A percentile compares a stretch with the other conserved stretches of the same genome.
Conservation (phyloP, 2,329 filamentous ascomycete genomes). For the Aspergillus tubingensis region DNA sequence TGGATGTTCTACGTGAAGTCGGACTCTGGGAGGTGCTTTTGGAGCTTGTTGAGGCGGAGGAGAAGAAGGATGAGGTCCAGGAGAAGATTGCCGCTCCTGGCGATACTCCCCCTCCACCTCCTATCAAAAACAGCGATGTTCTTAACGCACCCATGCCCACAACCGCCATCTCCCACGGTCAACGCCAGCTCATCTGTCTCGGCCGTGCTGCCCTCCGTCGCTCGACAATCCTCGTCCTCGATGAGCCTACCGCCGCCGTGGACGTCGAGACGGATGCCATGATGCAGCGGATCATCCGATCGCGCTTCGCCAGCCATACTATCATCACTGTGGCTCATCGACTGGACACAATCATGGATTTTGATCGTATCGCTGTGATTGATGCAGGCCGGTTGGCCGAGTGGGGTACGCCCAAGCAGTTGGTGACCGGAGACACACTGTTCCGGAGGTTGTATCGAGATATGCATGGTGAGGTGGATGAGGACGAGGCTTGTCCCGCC, state of each 20-base stretch:
- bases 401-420: not conserved
- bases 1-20: conserved; percentile 26
- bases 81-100: conserved; percentile 10
- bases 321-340: not conserved
- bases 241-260: not conserved
- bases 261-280: not conserved
- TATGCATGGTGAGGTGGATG: not conserved
- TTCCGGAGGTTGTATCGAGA: not conserved
- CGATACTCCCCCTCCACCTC: too few species aligned
- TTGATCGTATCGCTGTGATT: not conserved
- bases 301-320: not conserved
- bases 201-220: conserved; percentile 61
- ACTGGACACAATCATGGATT: not conserved
- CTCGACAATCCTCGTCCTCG: not conserved
- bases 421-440: not conserved
- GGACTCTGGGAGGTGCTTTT: conserved; percentile 23
- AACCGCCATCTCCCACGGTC: conserved; percentile 67
- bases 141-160: conserved; percentile 37
- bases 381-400: not conserved
- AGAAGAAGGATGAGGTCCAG: too few species aligned
- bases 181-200: conserved; percentile 72
- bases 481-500: not conserved
- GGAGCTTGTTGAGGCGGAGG: not conserved
- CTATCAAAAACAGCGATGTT: conserved; percentile 6
- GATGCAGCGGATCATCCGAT: not conserved